phyloP scores from a whole-genome alignment of 495 filamentous ascomycete species.

The Podospora pseudoanserina region DNA sequence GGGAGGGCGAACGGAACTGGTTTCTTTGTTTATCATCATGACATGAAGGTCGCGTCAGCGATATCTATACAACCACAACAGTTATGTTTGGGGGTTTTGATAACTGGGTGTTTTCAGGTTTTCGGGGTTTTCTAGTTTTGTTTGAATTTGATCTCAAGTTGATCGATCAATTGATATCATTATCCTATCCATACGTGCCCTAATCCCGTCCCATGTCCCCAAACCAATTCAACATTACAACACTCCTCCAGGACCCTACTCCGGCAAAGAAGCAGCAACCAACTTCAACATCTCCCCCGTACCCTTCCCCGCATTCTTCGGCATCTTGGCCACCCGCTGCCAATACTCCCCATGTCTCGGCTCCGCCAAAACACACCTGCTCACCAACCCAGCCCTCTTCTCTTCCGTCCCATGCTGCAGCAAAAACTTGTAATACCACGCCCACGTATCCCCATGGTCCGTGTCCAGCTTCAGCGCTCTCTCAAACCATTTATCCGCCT shows the following conservation, averaged over 20 bases:
- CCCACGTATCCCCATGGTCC: constrained; percentile 91
- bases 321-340: constrained; percentile 82
- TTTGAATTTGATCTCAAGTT: neutral
- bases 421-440: constrained; percentile 96
- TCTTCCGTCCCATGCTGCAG: constrained; percentile 88
- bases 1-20: neutral
- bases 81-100: neutral
- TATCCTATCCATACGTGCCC: neutral
- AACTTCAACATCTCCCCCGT: constrained; percentile 79
- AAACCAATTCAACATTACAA: neutral
- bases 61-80: constrained; percentile 6
- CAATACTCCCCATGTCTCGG: constrained; percentile 92
- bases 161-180: neutral
- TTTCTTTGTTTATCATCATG: constrained; percentile 1
- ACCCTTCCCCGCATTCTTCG: constrained; percentile 66
- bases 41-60: neutral
- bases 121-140: neutral
- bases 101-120: neutral
- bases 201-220: neutral
- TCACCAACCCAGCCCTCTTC: constrained; percentile 75
- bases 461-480: constrained; percentile 83
- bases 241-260: neutral
- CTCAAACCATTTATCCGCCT: constrained; percentile 94
- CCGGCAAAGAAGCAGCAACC: constrained; percentile 50
- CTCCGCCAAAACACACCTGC: constrained; percentile 70